Conservation (phyloP, 129 eudicot genomes). For the Tanacetum coccineum region DNA sequence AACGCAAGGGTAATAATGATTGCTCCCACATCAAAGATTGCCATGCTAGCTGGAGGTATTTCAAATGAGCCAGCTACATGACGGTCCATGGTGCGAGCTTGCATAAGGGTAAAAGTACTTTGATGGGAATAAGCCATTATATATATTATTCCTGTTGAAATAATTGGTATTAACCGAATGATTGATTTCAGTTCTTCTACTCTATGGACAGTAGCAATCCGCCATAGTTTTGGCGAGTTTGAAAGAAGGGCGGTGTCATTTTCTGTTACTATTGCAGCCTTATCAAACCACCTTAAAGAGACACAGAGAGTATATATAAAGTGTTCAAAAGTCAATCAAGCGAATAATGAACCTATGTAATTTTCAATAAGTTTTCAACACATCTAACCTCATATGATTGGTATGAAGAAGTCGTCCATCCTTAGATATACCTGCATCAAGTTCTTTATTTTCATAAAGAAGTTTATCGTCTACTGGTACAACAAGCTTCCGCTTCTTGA, state of each 20-base stretch:
- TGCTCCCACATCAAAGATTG: constrained; percentile 48
- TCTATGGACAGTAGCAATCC: constrained; percentile 67
- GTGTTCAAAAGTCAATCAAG: neutral
- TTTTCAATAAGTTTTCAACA: neutral
- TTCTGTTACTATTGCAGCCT: constrained; percentile 50
- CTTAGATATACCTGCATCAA: constrained; percentile 32
- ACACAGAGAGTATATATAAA: neutral
- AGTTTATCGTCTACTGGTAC: constrained; percentile 23
- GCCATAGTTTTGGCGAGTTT: constrained; percentile 60
- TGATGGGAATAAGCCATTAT: constrained; percentile 58
- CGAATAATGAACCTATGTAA: neutral
- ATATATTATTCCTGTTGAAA: constrained; percentile 53
- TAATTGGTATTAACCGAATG: constrained; percentile 57
- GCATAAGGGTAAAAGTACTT: constrained; percentile 51
- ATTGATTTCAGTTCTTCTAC: constrained; percentile 73
- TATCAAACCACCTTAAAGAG: constrained; percentile 61
- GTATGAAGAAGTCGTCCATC: constrained; percentile 39
- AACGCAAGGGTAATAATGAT: constrained; percentile 37
- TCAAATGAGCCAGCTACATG: constrained; percentile 53
- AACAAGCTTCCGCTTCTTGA: constrained; percentile 25
- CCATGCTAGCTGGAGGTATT: constrained; percentile 77
- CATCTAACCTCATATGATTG: constrained; percentile 28
- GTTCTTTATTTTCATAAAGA: constrained; percentile 33
- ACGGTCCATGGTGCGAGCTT: constrained; percentile 85
- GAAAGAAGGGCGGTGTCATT: constrained; percentile 33